Conservation (phyloP, 1,284 basidiomycete genomes). For the Rhodotorula sp. region DNA sequence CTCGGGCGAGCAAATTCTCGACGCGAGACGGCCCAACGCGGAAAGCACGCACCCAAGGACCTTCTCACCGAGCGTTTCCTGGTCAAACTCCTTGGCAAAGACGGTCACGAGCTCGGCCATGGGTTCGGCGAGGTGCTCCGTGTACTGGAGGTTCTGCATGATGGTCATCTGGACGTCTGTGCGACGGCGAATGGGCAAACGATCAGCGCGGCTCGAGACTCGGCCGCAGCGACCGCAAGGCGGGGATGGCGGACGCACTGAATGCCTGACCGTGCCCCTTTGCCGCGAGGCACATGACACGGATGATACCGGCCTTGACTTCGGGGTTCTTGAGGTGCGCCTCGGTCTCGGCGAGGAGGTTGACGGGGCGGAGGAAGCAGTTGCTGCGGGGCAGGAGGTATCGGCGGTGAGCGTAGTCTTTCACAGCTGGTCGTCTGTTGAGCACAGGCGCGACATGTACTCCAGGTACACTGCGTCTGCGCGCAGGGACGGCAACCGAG, state of each 20-base stretch:
- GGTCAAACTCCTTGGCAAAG: conserved; percentile 83
- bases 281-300: conserved; percentile 86
- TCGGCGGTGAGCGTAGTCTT: background rate
- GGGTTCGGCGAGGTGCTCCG: conserved; percentile 88
- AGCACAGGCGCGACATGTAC: no score
- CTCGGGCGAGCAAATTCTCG: no score
- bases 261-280: conserved; percentile 85
- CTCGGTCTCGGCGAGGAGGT: conserved; percentile 83
- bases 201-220: background rate
- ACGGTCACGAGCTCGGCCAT: conserved; percentile 87
- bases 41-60: conserved; percentile 61
- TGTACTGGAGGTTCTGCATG: conserved; percentile 89
- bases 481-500: background rate
- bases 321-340: conserved; percentile 77
- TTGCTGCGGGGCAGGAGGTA: conserved; percentile 51
- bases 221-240: background rate
- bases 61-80: conserved; percentile 85
- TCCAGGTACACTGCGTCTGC: no score
- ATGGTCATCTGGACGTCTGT: conserved; percentile 76
- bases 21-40: no score
- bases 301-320: conserved; percentile 75
- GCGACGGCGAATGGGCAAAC: background rate
- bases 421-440: no score
- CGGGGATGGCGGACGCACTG: conserved; percentile 50
- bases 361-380: conserved; percentile 81